Conservation (phyloP, 129 eudicot species). For the Heracleum sosnowskyi region DNA sequence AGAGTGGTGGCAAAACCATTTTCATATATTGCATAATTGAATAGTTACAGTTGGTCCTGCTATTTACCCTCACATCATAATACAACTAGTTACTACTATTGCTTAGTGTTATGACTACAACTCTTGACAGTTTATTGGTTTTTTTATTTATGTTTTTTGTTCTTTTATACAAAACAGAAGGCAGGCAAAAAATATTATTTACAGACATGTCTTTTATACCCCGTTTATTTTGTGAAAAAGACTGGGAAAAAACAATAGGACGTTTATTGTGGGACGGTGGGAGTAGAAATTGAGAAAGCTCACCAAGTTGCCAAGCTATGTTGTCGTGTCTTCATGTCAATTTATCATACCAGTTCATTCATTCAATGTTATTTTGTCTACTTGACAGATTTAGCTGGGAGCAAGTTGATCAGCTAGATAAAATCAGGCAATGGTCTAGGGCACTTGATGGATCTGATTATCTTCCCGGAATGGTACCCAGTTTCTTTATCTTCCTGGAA, state of each 20-base stretch:
- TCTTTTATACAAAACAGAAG: background rate
- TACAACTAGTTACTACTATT: no score
- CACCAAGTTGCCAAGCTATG: background rate
- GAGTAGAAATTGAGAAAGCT: background rate
- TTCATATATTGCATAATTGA: no score
- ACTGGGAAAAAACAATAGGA: background rate
- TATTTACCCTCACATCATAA: no score
- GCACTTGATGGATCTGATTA: constrained; percentile 99
- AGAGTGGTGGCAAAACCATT: no score
- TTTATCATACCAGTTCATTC: background rate
- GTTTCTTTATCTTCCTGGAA: background rate
- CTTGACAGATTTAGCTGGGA: constrained; percentile 31
- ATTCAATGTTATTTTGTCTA: background rate
- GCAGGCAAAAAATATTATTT: no score
- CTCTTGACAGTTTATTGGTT: background rate
- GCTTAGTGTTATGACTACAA: no score
- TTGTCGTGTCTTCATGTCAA: background rate
- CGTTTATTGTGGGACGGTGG: background rate
- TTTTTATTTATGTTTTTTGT: background rate
- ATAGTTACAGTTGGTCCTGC: no score
- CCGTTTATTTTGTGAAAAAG: background rate
- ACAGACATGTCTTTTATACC: background rate
- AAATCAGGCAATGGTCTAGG: constrained; percentile 83
- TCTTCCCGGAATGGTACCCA: constrained; percentile 91
- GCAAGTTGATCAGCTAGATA: constrained; percentile 75